phyloP scores from a whole-genome alignment of 164 flowering plant species.

The Piper longum region DNA sequence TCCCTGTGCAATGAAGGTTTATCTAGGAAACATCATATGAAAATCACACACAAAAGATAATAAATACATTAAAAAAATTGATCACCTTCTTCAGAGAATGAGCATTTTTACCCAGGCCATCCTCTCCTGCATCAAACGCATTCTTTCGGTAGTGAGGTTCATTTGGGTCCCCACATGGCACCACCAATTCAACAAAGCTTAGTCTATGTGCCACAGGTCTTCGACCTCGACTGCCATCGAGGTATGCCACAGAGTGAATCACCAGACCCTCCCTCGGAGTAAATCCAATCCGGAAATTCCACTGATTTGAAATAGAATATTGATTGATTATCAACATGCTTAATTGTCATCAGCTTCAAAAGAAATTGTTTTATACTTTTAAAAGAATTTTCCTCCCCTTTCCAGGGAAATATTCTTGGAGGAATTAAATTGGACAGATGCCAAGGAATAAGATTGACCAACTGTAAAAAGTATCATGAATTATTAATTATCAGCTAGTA shows the following conservation, averaged over 20 bases:
- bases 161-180: slow-evolving; percentile 89
- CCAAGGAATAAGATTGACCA: no score
- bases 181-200: slow-evolving; percentile 95
- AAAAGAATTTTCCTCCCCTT: no score
- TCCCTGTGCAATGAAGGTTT: slow-evolving; percentile 34
- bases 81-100: slow-evolving; percentile 77
- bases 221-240: slow-evolving; percentile 83
- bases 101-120: slow-evolving; percentile 18
- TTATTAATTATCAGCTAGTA: no score
- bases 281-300: slow-evolving; percentile 88
- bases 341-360: no score
- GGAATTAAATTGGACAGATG: no score
- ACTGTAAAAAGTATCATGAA: no score
- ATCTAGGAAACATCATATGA: not conserved
- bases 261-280: slow-evolving; percentile 3
- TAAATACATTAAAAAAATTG: slow-evolving; percentile 1
- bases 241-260: slow-evolving; percentile 27
- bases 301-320: slow-evolving; percentile 20
- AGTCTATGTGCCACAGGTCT: slow-evolving; percentile 80
- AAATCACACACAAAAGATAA: not conserved
- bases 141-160: slow-evolving; percentile 89
- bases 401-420: no score
- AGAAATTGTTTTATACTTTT: no score
- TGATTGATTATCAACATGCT: no score
- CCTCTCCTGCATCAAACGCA: slow-evolving; percentile 97